phyloP scores from a whole-genome alignment of 169 alveolate genomes.

The Cryptosporidium baileyi region DNA sequence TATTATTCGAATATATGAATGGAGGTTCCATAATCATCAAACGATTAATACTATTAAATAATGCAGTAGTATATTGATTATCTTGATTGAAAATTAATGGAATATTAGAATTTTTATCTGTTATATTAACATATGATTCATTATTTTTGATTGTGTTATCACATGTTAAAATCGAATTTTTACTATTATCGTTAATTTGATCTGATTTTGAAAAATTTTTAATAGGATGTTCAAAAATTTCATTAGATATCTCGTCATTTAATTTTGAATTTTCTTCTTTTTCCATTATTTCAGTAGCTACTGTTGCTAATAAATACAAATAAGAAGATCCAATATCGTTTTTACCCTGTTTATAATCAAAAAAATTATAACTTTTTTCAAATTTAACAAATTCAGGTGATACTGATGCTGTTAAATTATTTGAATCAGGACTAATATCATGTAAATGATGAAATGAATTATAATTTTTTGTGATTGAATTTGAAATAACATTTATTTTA shows the following conservation, averaged over 20 bases:
- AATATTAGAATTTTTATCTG: neutral
- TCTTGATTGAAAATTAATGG: constrained; percentile 8
- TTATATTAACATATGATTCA: neutral
- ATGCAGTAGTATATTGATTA: neutral
- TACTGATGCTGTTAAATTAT: neutral
- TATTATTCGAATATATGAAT: neutral
- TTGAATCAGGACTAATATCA: too few species aligned
- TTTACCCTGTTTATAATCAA: neutral
- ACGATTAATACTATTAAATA: neutral
- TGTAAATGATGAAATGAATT: too few species aligned
- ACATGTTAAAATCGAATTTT: too few species aligned
- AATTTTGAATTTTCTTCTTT: neutral
- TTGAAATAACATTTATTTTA: neutral
- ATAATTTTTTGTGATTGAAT: too few species aligned
- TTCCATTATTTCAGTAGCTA: constrained; percentile 45
- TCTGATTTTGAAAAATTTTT: neutral
- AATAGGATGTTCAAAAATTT: neutral
- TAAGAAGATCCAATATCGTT: neutral
- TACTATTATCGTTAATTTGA: neutral
- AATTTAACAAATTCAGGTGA: neutral
- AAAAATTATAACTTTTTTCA: too few species aligned
- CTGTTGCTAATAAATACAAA: constrained; percentile 39
- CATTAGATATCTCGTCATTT: neutral
- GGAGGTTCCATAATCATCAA: constrained; percentile 30
- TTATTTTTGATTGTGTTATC: neutral